Evolutionary conservation across 129 eudicot species (phyloP), one percentile per base, ranked within the genome.

Genomic region (Flaveria trinervia): DNA sequence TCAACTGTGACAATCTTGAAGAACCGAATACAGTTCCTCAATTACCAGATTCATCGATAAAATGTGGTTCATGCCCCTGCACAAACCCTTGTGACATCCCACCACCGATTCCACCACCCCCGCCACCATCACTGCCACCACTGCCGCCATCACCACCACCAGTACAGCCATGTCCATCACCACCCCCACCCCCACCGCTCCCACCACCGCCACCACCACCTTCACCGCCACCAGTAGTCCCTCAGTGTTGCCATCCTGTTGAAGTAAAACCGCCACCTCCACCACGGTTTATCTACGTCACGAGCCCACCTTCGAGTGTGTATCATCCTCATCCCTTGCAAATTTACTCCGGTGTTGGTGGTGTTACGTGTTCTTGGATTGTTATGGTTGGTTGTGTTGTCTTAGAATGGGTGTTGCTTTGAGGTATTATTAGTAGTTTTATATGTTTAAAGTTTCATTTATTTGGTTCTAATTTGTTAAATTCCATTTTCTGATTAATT

Each of bases 41-140:
- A 18, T 18, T 79, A 4, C 85, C 83, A 9, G 78, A 85, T 65
- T 23, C 85, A 23, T 76, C 86, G 13, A 84, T 87, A n/a, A 90
- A 87, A 70, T 90, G 96, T 11, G 92, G 90, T 14, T 84, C 78
- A 50, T 90, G 96, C 68, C 89, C 96, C 1, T 90, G 96, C 61
- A 70, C 59, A 41, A 86, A 84, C 72, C 90, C 89, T 48, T 90
- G 96, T 73, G 71, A 66, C 65, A 80, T 52, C 44, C 86, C 69
- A 14, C 83, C 17, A 15, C 78, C 74, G 2, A 69, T 84, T 2
- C 87, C 89, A 9, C 79, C 87, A 18, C 82, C 83, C 8, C 80
- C 85, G 12, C 83, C 17, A 16, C 78, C 74, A 4, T 69, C 83
- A 1, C 87, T 88, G 9, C 79, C 86, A 33, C 83, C 85, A 23